Conservation (phyloP, 169 alveolate genomes). For the Eimeria necatrix region DNA sequence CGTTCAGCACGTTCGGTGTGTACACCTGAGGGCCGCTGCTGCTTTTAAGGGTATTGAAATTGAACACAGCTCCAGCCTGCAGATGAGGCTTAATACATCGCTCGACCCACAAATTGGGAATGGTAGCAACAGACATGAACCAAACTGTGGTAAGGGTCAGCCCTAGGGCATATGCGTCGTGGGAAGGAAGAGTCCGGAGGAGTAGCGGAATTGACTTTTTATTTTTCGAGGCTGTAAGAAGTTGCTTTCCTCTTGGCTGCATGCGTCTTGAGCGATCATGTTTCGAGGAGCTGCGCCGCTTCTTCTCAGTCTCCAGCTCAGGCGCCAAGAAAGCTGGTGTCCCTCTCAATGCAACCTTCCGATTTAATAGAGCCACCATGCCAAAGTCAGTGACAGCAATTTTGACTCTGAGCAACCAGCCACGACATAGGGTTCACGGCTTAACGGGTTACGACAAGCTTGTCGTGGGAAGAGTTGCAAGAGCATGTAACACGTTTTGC, state of each 20-base stretch:
- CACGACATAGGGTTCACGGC: too few relatives aligned
- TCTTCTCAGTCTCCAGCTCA: constrained; percentile 44
- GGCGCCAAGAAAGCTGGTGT: constrained; percentile 66
- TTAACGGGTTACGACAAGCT: too few relatives aligned
- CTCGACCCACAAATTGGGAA: constrained; percentile 29
- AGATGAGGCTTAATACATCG: constrained; percentile 14
- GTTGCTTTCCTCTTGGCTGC: too few relatives aligned
- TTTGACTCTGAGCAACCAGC: not conserved
- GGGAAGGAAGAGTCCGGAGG: too few relatives aligned
- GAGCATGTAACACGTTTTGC: too few relatives aligned
- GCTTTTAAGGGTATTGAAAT: not conserved
- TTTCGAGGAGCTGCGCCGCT: not conserved
- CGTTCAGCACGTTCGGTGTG: not conserved
- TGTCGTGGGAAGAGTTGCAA: too few relatives aligned
- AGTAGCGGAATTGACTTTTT: too few relatives aligned
- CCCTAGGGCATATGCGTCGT: constrained; percentile 46
- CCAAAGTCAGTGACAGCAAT: constrained; percentile 65
- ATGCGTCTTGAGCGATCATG: too few relatives aligned
- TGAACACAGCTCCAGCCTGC: not conserved
- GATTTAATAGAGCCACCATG: not conserved
- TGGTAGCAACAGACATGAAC: not conserved
- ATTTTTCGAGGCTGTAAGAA: too few relatives aligned
- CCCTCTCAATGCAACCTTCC: not conserved
- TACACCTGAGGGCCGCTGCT: not conserved
- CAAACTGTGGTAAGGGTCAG: constrained; percentile 33